Evolutionary conservation across 148 eudicot genomes (phyloP).

Genomic region (Arbutus unedo): DNA sequence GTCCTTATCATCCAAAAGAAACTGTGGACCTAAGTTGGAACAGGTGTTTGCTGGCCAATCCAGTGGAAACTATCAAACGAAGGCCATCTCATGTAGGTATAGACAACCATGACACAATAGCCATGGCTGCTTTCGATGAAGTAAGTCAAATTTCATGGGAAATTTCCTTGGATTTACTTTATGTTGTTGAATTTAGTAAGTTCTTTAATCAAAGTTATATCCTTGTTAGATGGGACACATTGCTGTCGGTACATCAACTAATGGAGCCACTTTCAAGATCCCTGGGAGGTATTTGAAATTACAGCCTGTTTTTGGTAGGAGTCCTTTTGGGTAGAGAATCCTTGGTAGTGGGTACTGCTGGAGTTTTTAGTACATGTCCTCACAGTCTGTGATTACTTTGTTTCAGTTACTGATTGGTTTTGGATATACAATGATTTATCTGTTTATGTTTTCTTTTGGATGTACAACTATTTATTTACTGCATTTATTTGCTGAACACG

Average conservation of each 20-base stretch:
- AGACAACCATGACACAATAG: constrained; percentile 87
- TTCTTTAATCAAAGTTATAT: background rate
- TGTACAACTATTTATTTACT: background rate
- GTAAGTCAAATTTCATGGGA: constrained; percentile 29
- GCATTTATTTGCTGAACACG: constrained; percentile 11
- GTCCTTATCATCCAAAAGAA: constrained; percentile 59
- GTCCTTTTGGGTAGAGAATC: background rate
- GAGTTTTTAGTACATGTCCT: background rate
- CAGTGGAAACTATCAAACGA: constrained; percentile 20
- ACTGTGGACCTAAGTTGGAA: constrained; percentile 12
- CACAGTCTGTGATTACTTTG: background rate
- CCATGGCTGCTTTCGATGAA: constrained; percentile 90
- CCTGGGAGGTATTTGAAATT: constrained; percentile 71
- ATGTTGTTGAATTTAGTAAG: background rate
- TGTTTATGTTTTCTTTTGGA: background rate
- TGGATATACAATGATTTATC: background rate
- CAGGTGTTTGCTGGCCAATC: constrained; percentile 28
- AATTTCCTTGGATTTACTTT: background rate
- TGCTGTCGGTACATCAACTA: constrained; percentile 95
- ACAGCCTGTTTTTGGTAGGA: background rate
- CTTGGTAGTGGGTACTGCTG: background rate
- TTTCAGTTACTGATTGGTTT: background rate
- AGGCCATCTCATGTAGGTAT: constrained; percentile 35
- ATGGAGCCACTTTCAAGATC: constrained; percentile 92
- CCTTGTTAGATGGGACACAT: constrained; percentile 66